These are phyloP conservation scores for Saccharomycopsis fermentans DNA, from an alignment of 805 yeast genomes.

Conservation along the genomic window DNA sequence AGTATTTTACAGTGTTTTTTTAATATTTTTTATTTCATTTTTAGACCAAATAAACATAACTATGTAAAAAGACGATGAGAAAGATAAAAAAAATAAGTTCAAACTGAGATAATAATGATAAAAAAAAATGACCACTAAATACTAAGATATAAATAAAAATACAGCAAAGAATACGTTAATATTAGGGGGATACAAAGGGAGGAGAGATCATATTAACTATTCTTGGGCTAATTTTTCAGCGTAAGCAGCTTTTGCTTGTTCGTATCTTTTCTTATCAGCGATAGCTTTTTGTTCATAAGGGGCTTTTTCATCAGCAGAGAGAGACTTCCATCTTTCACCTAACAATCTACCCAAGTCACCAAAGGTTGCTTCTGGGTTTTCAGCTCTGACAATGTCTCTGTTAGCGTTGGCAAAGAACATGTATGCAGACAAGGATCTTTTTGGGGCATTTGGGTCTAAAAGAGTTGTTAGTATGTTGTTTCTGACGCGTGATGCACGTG, in stretches of 20 bases:
- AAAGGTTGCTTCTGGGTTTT: constrained; percentile 91
- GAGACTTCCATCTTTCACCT: constrained; percentile 95
- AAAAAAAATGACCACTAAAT: constrained; percentile 1
- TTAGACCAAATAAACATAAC: constrained; percentile 1
- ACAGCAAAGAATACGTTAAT: not conserved
- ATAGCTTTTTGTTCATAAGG: constrained; percentile 93
- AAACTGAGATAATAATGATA: not conserved
- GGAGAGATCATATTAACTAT: not conserved
- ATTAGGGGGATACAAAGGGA: not conserved
- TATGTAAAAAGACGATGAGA: constrained; percentile 1
- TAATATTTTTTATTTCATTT: not conserved
- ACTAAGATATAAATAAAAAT: not conserved
- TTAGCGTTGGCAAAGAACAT: constrained; percentile 98
- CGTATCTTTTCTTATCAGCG: constrained; percentile 93
- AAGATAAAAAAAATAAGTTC: not conserved
- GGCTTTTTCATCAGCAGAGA: constrained; percentile 67
- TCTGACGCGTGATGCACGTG: too few relatives aligned
- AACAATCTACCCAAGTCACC: constrained; percentile 92
- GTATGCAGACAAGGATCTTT: constrained; percentile 96
- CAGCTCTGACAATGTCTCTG: constrained; percentile 92
- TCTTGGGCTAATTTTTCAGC: constrained; percentile 10
- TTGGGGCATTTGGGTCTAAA: constrained; percentile 93
- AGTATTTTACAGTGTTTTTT: too few relatives aligned
- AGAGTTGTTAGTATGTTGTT: constrained; percentile 10
- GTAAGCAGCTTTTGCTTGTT: constrained; percentile 87